A percentile compares a stretch with the other conserved stretches of the same genome.
phyloP scores from a whole-genome alignment of 352 stramenopile genomes.

The Globisporangium acanthophoron region DNA sequence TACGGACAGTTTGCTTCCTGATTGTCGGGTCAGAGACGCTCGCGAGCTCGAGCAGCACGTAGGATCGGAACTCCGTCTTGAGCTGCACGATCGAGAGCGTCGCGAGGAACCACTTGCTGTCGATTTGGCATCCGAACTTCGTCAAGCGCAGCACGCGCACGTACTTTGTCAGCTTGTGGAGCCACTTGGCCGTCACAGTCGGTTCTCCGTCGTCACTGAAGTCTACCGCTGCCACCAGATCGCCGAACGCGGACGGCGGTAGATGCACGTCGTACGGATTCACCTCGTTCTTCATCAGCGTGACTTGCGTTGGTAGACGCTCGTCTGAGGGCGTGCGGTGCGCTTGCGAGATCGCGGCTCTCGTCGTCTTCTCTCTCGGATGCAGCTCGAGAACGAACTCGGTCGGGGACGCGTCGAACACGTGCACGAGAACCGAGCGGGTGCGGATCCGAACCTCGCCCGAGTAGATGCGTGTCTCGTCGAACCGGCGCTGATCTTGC shows the following conservation, averaged over 20 bases:
- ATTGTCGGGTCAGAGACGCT: slow-evolving; percentile 6
- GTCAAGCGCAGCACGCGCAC: slow-evolving; percentile 39
- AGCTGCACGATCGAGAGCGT: slow-evolving; percentile 45
- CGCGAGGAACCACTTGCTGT: slow-evolving; percentile 29
- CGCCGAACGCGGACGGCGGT: slow-evolving; percentile 33
- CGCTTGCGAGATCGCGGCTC: neutral
- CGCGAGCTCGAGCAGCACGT: slow-evolving; percentile 42
- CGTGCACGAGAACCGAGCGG: slow-evolving; percentile 10
- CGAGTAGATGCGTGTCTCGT: slow-evolving; percentile 27
- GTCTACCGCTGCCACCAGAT: slow-evolving; percentile 28
- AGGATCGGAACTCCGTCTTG: slow-evolving; percentile 49
- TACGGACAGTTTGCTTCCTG: slow-evolving; percentile 28
- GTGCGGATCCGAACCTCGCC: slow-evolving; percentile 22
- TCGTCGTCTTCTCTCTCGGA: no score
- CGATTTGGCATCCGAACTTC: slow-evolving; percentile 35
- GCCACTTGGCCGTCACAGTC: slow-evolving; percentile 26
- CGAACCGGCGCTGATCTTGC: neutral
- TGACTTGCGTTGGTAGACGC: neutral
- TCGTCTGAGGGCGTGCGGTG: neutral
- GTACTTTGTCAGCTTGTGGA: slow-evolving; percentile 31
- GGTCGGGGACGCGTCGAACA: slow-evolving; percentile 23
- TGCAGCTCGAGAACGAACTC: slow-evolving; percentile 22
- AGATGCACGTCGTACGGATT: slow-evolving; percentile 47
- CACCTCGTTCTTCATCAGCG: slow-evolving; percentile 34
- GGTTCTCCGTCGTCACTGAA: slow-evolving; percentile 5